Evolutionary conservation across 2,329 filamentous ascomycete species (phyloP), one percentile per base, ranked within the genome.

Genomic region (Botrytis fabae): DNA sequence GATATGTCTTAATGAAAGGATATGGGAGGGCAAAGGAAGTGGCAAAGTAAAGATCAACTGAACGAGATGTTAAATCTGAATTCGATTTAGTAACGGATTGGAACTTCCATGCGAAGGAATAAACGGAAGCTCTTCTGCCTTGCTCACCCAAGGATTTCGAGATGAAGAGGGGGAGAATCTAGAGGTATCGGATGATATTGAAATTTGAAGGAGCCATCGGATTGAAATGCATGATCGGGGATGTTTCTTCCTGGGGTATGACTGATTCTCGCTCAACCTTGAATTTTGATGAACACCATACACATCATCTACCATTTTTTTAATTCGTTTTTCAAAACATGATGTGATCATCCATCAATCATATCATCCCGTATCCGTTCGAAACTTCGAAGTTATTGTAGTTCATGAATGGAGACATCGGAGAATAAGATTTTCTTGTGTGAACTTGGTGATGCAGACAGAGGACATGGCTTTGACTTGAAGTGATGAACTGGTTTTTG

Each of bases 271-370:
- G 48, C 48, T 69, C 65, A 69, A 68, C 25, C 65, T 69, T 68
- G 65, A 68, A 68, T 68, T 68, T 42, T 42, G 65, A 57, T 68
- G 65, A 57, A 68, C 35, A 68, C 25, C 64, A 54, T 28, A 68
- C 46, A 40, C 64, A 66, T 54, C 44, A 40, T 12, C 28, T 38
- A 68, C 22, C 32, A 20, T 22, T 20, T 44, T 63, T 63, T 68
- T 42, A 22, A 28, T 40, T 42, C 25, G 42, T 54, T 54, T 51
- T 59, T 42, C 65, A 57, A 69, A 69, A 69, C 48, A 69, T 42
- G 48, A 69, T 69, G 65, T 69, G 65, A 42, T 68, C 65, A 57
- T 18, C 65, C 48, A 69, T 69, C 64, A 57, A 69, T 69, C 65
- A 57, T 69, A 69, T 69, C 65, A 57, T 69, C 48, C 61, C 65